A percentile compares a stretch with the other conserved stretches of the same genome.
These are phyloP conservation scores for Naganishia cerealis DNA, from an alignment of 1,284 basidiomycete species.

Conservation along the genomic window DNA sequence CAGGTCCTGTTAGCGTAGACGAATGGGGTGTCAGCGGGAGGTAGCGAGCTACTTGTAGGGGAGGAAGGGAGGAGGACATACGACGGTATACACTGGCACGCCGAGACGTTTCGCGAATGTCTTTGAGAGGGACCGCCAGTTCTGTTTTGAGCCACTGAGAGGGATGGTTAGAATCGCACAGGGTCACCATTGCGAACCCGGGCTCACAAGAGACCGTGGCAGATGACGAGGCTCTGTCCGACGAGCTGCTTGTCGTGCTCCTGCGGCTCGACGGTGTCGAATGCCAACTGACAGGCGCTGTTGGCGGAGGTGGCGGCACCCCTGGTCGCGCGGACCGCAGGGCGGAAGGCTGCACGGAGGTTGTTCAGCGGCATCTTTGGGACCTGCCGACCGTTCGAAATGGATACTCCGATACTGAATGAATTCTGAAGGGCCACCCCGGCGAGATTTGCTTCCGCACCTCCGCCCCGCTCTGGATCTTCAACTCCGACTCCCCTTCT, in stretches of 20 bases:
- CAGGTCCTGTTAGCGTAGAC: slow-evolving; percentile 53
- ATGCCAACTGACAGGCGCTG: slow-evolving; percentile 41
- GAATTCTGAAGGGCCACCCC: no score
- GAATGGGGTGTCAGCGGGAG: no score
- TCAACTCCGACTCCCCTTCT: neutral
- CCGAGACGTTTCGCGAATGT: slow-evolving; percentile 55
- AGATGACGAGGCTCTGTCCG: slow-evolving; percentile 55
- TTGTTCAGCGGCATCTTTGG: no score
- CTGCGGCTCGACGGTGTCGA: slow-evolving; percentile 45
- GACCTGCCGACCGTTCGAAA: no score
- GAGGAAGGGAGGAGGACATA: slow-evolving; percentile 38
- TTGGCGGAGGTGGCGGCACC: neutral
- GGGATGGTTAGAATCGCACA: neutral
- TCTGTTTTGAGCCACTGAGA: slow-evolving; percentile 59
- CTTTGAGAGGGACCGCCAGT: slow-evolving; percentile 60
- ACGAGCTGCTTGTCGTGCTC: slow-evolving; percentile 27
- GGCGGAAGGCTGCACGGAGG: no score
- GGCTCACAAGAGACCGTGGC: slow-evolving; percentile 57
- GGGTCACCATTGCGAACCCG: neutral
- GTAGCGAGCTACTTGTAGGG: neutral
- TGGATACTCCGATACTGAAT: no score
- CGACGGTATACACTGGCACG: slow-evolving; percentile 58
- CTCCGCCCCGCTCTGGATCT: neutral
- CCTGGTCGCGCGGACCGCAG: neutral
- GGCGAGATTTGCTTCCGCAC: slow-evolving; percentile 6